These are phyloP conservation scores for Ascochyta fabae DNA, from an alignment of 2,329 filamentous ascomycete genomes.

Conservation along the genomic window DNA sequence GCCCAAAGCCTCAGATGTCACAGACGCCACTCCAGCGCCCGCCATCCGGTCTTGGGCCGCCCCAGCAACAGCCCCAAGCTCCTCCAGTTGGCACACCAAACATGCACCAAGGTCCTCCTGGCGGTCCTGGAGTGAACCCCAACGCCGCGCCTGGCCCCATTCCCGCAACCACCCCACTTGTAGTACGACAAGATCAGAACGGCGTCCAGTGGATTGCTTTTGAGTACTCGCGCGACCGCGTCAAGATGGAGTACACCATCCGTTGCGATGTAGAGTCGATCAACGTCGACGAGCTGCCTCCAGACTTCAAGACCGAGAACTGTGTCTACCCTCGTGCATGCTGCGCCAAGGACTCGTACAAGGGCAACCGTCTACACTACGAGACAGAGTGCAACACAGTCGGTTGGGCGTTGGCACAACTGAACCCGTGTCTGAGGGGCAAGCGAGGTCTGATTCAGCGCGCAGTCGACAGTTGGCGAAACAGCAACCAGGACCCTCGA, in stretches of 20 bases:
- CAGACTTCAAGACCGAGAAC: conserved; percentile 97
- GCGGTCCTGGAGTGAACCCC: conserved; percentile 70
- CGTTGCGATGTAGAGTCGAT: conserved; percentile 97
- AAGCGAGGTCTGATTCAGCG: conserved; percentile 96
- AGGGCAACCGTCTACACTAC: conserved; percentile 92
- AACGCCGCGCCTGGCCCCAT: conserved; percentile 96
- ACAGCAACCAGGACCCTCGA: conserved; percentile 95
- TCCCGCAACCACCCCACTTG: conserved; percentile 91
- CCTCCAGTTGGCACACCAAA: conserved; percentile 50
- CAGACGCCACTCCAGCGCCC: conserved; percentile 63
- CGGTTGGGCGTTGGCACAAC: conserved; percentile 96
- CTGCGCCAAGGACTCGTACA: conserved; percentile 94
- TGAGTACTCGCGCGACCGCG: conserved; percentile 93
- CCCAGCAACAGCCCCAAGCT: conserved; percentile 49
- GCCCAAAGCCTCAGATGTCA: conserved; percentile 58
- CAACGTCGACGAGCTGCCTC: conserved; percentile 80
- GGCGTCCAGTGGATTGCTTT: conserved; percentile 99
- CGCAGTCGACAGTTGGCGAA: conserved; percentile 97
- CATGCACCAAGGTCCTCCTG: conserved; percentile 49
- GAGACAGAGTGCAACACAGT: conserved; percentile 99
- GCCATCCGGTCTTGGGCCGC: conserved; percentile 54
- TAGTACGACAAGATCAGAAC: conserved; percentile 93
- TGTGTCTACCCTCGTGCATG: conserved; percentile 97
- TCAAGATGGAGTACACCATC: conserved; percentile 99
- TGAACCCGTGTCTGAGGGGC: conserved; percentile 88